Conservation (phyloP, 2,329 filamentous ascomycete genomes). For the Colletotrichum musicola region DNA sequence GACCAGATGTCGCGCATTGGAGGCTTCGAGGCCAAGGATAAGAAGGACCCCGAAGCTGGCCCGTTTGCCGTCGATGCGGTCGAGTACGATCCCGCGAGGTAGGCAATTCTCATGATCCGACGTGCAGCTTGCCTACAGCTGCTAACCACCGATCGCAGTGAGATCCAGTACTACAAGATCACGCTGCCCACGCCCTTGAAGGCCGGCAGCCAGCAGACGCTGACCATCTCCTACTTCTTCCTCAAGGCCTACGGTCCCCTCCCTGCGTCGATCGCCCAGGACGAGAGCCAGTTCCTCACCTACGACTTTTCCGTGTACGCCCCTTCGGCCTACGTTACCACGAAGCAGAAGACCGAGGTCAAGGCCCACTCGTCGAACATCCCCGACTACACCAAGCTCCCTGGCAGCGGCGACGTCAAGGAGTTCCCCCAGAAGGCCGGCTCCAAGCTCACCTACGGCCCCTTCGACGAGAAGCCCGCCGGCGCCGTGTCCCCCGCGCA, state of each 20-base stretch:
- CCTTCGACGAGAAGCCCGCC: conserved; percentile 85
- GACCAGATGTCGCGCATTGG: conserved; percentile 82
- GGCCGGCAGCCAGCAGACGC: conserved; percentile 82
- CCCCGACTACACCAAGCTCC: conserved; percentile 86
- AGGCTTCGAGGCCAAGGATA: conserved; percentile 91
- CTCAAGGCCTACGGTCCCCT: conserved; percentile 84
- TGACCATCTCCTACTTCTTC: conserved; percentile 87
- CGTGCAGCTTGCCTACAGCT: neutral
- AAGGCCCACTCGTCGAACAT: conserved; percentile 85
- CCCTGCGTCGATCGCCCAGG: conserved; percentile 85
- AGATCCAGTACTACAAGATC: conserved; percentile 86
- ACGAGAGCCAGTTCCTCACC: conserved; percentile 86
- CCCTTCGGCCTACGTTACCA: conserved; percentile 84
- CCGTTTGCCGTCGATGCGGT: conserved; percentile 78
- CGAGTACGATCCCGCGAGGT: conserved; percentile 73
- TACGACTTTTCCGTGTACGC: conserved; percentile 90
- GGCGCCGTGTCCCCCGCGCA: conserved; percentile 78
- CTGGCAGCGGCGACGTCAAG: conserved; percentile 67
- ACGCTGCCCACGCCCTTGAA: conserved; percentile 81
- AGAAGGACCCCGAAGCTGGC: conserved; percentile 78
- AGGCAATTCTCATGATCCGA: conserved; percentile 33
- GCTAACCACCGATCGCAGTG: conserved; percentile 57
- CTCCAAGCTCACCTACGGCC: conserved; percentile 88
- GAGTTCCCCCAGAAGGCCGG: conserved; percentile 84
- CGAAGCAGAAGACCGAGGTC: conserved; percentile 97